phyloP scores from a whole-genome alignment of 2,329 filamentous ascomycete genomes.

The Pseudogymnoascus sp. region DNA sequence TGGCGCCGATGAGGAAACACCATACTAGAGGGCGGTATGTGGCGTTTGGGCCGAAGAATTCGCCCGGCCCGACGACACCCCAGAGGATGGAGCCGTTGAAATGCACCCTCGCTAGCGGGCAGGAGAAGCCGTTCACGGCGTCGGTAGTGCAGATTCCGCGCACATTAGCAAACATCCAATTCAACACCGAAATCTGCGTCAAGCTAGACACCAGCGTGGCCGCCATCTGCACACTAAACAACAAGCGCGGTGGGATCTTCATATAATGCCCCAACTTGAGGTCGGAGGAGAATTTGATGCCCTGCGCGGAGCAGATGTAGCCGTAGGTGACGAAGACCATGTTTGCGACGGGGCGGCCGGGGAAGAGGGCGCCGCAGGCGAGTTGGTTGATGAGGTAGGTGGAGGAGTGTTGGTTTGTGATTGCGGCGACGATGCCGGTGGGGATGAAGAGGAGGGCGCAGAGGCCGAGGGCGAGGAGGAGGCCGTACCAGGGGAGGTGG shows the following conservation, averaged over 20 bases:
- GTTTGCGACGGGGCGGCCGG: conserved; percentile 77
- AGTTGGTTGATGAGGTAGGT: conserved; percentile 83
- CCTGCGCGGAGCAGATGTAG: conserved; percentile 81
- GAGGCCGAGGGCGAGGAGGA: conserved; percentile 69
- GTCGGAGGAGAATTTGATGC: conserved; percentile 81
- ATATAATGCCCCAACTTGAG: conserved; percentile 83
- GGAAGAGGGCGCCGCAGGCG: conserved; percentile 73
- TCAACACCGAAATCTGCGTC: conserved; percentile 75
- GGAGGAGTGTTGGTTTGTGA: conserved; percentile 81
- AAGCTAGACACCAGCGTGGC: conserved; percentile 69
- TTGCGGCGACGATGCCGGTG: conserved; percentile 87
- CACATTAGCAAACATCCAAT: conserved; percentile 82
- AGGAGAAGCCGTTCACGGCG: conserved; percentile 82
- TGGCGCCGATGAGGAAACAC: conserved; percentile 70
- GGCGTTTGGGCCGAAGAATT: conserved; percentile 72
- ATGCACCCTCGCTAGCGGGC: conserved; percentile 77
- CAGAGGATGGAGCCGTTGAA: conserved; percentile 87
- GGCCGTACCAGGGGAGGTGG: conserved; percentile 78
- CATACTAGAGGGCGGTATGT: conserved; percentile 71
- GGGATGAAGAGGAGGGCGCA: conserved; percentile 79
- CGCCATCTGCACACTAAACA: conserved; percentile 70
- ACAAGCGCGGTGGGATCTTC: conserved; percentile 73
- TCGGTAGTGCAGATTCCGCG: conserved; percentile 67
- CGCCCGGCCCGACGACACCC: conserved; percentile 74
- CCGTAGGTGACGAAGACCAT: conserved; percentile 93